Evolutionary conservation across 2,329 filamentous ascomycete genomes (phyloP).

Genomic region (Colletotrichum spaethianum): DNA sequence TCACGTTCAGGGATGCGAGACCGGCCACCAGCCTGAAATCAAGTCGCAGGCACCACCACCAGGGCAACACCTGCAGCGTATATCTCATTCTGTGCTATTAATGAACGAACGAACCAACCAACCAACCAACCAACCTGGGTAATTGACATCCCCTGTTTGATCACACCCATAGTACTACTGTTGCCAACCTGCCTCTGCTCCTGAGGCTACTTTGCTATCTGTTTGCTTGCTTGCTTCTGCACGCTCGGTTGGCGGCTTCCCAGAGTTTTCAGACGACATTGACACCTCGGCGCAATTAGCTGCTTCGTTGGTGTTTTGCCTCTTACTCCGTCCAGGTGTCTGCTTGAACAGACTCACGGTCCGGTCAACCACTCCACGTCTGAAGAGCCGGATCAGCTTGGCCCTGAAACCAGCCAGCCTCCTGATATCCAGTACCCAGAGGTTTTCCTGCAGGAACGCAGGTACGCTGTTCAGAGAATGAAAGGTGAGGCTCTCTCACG

Average conservation of each 20-base stretch:
- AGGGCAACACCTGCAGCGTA: background rate
- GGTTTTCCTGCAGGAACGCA: background rate
- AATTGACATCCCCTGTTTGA: background rate
- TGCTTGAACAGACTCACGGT: conserved; percentile 7
- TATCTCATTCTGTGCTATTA: background rate
- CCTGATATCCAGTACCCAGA: background rate
- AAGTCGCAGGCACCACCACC: background rate
- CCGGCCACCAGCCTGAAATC: background rate
- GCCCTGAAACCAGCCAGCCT: conserved; percentile 12
- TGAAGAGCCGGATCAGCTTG: conserved; percentile 10
- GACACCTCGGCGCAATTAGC: conserved; percentile 8
- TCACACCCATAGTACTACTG: background rate
- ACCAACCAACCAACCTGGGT: background rate
- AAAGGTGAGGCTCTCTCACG: conserved; percentile 52
- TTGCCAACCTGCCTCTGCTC: background rate
- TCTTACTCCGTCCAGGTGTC: conserved; percentile 3
- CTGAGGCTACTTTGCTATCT: conserved; percentile 1
- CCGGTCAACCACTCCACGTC: conserved; percentile 18
- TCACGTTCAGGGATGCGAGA: conserved; percentile 14
- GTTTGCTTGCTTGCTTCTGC: conserved; percentile 8
- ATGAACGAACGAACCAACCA: background rate
- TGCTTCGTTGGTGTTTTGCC: conserved; percentile 21
- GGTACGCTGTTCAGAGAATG: conserved; percentile 43
- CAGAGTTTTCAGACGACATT: conserved; percentile 13
- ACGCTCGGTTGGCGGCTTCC: conserved; percentile 15